Base-by-base conservation (phyloP, 495 filamentous ascomycete genomes). In the Penicillium maclennaniae region DNA sequence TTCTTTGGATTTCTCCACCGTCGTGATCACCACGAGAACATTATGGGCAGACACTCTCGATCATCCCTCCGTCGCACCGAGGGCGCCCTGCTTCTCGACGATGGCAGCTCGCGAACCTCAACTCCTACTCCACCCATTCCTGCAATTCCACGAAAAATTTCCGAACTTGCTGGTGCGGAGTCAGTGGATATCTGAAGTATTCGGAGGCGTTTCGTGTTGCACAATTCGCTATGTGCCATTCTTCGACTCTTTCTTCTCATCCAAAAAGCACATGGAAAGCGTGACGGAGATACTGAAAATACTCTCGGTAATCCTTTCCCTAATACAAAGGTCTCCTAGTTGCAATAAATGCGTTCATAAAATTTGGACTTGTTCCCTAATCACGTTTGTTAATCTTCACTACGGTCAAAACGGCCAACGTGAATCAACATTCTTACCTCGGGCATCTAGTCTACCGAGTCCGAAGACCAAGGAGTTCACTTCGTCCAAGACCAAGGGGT, bases 1-100 rank as follows among this genome's bases (percentile, higher is more conserved):
- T n/a, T 68, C 17, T 69, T 69, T 20, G 46, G 55, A 17, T 54
- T 68, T 36, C 65, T 61, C 39, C 61, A 59, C 5, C 55, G 49
- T n/a, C 56, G 53, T n/a, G 47, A 62, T 45, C 23, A 15, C 20
- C 38, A 36, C 47, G 55, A 59, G 25, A 50, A 21, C 25, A 45
- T 16, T 3, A 39, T 27, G 3, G 25, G 44, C 54, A 61, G 58
- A 46, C 44, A 54, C 47, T 36, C 44, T 19, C 59, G 59, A 37
- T 47, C 61, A 34, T 39, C 52, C 36, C 21, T 25, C 15, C 51
- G 53, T 8, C 47, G 34, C 14, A 51, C 56, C 20, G 60, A 60
- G 19, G 45, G 44, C 7, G 21, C 17, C 4, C 6, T 4, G 12
- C 28, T 10, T 31, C 7, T 14, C 10, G 43, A 48, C 2, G 36